A percentile compares a stretch with the other conserved stretches of the same genome.
phyloP scores from a whole-genome alignment of 2,329 filamentous ascomycete species.

The Sporothrix brunneoviolacea region DNA sequence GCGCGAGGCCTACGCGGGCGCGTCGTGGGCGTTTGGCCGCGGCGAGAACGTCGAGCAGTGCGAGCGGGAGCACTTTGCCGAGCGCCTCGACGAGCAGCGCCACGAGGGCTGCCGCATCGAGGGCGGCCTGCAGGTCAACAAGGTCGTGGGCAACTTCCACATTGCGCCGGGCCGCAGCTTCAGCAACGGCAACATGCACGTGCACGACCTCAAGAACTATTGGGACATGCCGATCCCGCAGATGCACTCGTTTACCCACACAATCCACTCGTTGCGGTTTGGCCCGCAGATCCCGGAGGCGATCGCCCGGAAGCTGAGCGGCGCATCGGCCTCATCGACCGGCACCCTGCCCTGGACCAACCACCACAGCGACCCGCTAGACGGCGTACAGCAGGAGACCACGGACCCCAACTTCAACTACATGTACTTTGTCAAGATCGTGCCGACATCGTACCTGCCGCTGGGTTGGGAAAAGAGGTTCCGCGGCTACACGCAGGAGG shows the following conservation, averaged over 20 bases:
- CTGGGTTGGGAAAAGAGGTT: constrained; percentile 73
- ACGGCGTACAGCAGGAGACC: constrained; percentile 69
- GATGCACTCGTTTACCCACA: constrained; percentile 82
- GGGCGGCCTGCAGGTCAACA: constrained; percentile 89
- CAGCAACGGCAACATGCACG: constrained; percentile 93
- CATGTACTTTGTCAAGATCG: constrained; percentile 99
- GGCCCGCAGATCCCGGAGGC: constrained; percentile 81
- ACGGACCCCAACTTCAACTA: constrained; percentile 84
- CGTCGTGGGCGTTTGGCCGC: constrained; percentile 88
- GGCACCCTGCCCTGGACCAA: constrained; percentile 64
- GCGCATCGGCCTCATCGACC: constrained; percentile 17
- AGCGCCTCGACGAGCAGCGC: constrained; percentile 80
- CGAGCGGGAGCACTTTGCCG: constrained; percentile 85
- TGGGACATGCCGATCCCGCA: constrained; percentile 63
- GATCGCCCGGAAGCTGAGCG: constrained; percentile 50
- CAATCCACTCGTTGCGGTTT: constrained; percentile 83
- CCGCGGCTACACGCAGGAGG: constrained; percentile 27
- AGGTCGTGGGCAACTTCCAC: constrained; percentile 98
- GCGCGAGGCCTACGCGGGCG: constrained; percentile 81
- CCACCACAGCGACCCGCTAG: constrained; percentile 88
- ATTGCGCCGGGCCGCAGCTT: constrained; percentile 94
- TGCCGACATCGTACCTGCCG: constrained; percentile 89
- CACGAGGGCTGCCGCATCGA: constrained; percentile 92
- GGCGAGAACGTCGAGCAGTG: constrained; percentile 95
- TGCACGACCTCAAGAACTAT: constrained; percentile 96